A percentile compares a stretch with the other conserved stretches of the same genome.
phyloP scores from a whole-genome alignment of 1,284 basidiomycete genomes.

The Pholiota adiposa region DNA sequence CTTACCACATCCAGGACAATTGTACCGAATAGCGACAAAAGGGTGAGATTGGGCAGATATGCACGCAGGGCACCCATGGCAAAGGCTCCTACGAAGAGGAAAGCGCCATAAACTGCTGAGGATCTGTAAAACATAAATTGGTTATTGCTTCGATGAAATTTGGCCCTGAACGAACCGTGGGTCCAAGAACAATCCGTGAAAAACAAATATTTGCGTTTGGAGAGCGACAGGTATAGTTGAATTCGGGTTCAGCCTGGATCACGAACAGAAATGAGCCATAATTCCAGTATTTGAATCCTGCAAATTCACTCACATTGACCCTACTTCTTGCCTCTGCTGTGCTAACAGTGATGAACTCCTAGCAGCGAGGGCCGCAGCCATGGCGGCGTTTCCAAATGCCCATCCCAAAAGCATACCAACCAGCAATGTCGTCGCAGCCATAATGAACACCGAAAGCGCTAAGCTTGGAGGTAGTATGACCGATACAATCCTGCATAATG shows the following conservation, averaged over 20 bases:
- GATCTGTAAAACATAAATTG: slow-evolving; percentile 38
- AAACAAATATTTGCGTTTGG: slow-evolving; percentile 56
- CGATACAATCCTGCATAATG: slow-evolving; percentile 33
- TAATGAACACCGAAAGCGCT: slow-evolving; percentile 38
- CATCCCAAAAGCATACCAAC: slow-evolving; percentile 69
- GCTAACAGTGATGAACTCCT: slow-evolving; percentile 56
- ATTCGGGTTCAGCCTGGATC: slow-evolving; percentile 50
- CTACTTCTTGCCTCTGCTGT: slow-evolving; percentile 48
- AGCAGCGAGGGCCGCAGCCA: slow-evolving; percentile 67
- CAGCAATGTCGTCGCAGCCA: slow-evolving; percentile 35
- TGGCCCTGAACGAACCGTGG: slow-evolving; percentile 33
- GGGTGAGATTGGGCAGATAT: slow-evolving; percentile 60
- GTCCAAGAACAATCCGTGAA: slow-evolving; percentile 73
- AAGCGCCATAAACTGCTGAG: slow-evolving; percentile 68
- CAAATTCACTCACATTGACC: slow-evolving; percentile 32
- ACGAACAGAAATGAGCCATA: no score
- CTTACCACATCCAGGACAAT: slow-evolving; percentile 61
- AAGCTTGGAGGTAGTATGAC: slow-evolving; percentile 41
- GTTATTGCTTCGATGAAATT: neutral
- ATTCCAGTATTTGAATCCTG: no score
- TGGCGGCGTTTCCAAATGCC: slow-evolving; percentile 75
- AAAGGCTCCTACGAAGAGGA: slow-evolving; percentile 71
- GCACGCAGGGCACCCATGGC: slow-evolving; percentile 63
- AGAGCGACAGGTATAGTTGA: slow-evolving; percentile 47
- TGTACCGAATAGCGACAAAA: slow-evolving; percentile 60